phyloP scores from a whole-genome alignment of 208 protist genomes.

The Trichomonas gallinae region DNA sequence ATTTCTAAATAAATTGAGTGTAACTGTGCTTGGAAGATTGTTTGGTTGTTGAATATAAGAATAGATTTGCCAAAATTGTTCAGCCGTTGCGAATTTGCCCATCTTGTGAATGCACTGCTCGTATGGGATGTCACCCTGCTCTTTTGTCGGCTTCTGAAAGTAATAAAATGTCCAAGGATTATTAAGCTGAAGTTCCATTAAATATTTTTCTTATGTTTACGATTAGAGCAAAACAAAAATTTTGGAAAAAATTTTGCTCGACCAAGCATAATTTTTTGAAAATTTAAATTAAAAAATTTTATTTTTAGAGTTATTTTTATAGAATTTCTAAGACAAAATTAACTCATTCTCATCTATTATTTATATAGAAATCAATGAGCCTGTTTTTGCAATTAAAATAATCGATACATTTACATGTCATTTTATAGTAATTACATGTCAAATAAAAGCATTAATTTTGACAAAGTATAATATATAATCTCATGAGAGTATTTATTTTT shows the following conservation, averaged over 20 bases:
- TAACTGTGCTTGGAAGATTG: not conserved
- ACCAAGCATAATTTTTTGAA: not conserved
- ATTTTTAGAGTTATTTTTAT: not conserved
- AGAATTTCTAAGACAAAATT: too few species aligned
- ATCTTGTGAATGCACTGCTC: slow-evolving; percentile 5
- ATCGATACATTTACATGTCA: too few species aligned
- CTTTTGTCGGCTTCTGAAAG: not conserved
- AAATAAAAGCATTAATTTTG: too few species aligned
- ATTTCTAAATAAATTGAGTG: not conserved
- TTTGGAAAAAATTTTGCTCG: not conserved
- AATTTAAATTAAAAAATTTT: not conserved
- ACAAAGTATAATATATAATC: too few species aligned
- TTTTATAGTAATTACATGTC: too few species aligned
- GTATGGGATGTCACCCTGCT: not conserved
- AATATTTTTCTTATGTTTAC: too few species aligned
- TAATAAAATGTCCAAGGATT: slow-evolving; percentile 21
- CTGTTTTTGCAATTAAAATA: too few species aligned
- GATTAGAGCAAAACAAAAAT: not conserved
- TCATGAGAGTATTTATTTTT: too few species aligned
- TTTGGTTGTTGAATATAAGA: not conserved
- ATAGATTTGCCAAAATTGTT: slow-evolving; percentile 21
- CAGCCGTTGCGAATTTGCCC: not conserved
- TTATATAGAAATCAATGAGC: too few species aligned
- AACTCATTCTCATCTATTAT: too few species aligned
- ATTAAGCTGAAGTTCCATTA: not conserved